Evolutionary conservation across 768 basidiomycete species (phyloP).

Genomic region (Russula virescens): DNA sequence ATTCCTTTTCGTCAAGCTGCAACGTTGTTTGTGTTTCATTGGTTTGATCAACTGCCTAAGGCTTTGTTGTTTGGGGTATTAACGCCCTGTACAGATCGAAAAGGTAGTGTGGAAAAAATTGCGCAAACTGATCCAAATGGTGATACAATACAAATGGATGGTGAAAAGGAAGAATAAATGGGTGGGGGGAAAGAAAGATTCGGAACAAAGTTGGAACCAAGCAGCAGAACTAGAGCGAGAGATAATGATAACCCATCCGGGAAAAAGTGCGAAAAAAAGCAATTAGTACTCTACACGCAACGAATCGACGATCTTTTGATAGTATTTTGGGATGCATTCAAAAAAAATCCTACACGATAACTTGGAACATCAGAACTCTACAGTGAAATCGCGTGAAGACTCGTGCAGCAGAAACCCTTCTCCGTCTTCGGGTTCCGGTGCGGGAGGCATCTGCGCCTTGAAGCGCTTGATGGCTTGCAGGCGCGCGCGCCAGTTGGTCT

Average conservation of each 20-base stretch:
- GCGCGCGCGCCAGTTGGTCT: conserved; percentile 84
- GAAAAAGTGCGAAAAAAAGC: not conserved
- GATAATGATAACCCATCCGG: conserved; percentile 21
- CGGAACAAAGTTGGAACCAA: not conserved
- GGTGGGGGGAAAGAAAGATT: no score
- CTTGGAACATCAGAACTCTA: conserved; percentile 9
- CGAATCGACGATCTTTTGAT: not conserved
- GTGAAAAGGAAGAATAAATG: not conserved
- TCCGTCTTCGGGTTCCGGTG: conserved; percentile 23
- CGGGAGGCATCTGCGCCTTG: conserved; percentile 27
- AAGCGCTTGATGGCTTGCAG: conserved; percentile 76
- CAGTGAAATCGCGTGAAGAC: conserved; percentile 31
- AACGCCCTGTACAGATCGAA: conserved; percentile 12
- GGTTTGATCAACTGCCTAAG: not conserved
- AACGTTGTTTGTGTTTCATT: not conserved
- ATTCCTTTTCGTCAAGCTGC: not conserved
- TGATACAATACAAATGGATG: conserved; percentile 16
- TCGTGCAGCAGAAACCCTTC: conserved; percentile 31
- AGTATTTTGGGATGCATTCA: no score
- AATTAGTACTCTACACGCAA: not conserved
- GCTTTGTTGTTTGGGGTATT: conserved; percentile 6
- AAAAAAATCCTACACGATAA: no score
- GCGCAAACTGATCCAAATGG: conserved; percentile 6
- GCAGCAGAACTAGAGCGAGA: not conserved
- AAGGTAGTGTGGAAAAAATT: not conserved